Base-by-base conservation (phyloP, 306 rosid species). In the Biancaea sappan region DNA sequence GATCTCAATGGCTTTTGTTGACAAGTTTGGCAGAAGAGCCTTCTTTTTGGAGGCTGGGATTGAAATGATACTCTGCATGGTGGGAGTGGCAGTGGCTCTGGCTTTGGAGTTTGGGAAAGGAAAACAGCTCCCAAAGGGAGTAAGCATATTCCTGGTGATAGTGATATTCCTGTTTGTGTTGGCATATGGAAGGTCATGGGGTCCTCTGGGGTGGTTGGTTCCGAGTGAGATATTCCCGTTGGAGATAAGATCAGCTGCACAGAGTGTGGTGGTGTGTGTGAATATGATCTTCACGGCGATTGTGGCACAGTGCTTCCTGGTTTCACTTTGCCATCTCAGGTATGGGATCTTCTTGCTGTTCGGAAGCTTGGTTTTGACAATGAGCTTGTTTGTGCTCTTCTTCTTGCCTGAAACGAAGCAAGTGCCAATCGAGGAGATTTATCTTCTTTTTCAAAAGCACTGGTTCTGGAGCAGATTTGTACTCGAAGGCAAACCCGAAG, bases 161-260 rank as follows among this genome's bases (percentile, higher is more conserved):
- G 74, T 80, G 78, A 88, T 92, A 3, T 89, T 86, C 75, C 0
- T 88, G 19, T 92, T 89, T 31, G 97, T 92, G 68, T 72, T 92
- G 82, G 93, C 90, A 19, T 92, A 88, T 58, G 97, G 97, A 82
- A 90, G 97, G 81, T 88, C 97, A 0, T 92, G 92, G 97, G 93
- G 96, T 28, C 96, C 97, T 4, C 75, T 92, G 29, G 92, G 85
- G 11, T 92, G 97, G 96, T 79, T 92, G 24, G 97, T 92, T 61
- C 93, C 97, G 0, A 90, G 96, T 66, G 97, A 92, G 87, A 69
- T 92, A 1, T 92, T 92, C 58, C 97, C 97, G 18, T 70, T 92
- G 72, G 96, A 92, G 75, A 88, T 87, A 34, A 86, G 97, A 57
- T 88, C 97, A 11, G 90, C 98, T 0, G 98, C 92, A 26, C 96